These are phyloP conservation scores for Primulina huaijiensis DNA, from an alignment of 257 asterid species.

Conservation along the genomic window DNA sequence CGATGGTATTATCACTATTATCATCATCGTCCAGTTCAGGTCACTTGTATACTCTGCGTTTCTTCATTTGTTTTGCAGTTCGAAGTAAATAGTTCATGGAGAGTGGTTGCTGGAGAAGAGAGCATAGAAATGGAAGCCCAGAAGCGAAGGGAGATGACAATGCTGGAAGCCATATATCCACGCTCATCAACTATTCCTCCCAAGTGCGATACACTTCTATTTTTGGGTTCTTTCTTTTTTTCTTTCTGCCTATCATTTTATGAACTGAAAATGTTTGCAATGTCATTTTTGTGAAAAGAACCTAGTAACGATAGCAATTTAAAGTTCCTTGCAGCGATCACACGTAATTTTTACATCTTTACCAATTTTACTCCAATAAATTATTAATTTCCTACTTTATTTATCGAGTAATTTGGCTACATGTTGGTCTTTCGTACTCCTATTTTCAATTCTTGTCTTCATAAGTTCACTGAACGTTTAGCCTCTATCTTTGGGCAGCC, in stretches of 20 bases:
- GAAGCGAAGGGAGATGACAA: constrained; percentile 46
- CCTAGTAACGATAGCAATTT: too few relatives aligned
- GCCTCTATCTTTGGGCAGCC: constrained; percentile 37
- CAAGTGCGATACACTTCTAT: constrained; percentile 34
- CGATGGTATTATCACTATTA: not conserved
- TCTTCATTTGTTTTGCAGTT: constrained; percentile 36
- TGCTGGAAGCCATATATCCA: constrained; percentile 68
- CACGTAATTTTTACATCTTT: too few relatives aligned
- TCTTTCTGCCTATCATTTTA: not conserved
- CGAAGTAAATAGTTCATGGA: constrained; percentile 38
- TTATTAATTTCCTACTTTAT: too few relatives aligned
- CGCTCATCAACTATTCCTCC: constrained; percentile 65
- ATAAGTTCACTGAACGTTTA: not conserved
- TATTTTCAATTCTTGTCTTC: not conserved
- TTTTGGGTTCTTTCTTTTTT: not conserved
- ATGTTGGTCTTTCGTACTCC: not conserved
- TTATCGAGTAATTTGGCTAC: not conserved
- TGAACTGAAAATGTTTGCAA: too few relatives aligned
- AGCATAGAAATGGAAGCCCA: constrained; percentile 42
- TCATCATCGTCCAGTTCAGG: not conserved
- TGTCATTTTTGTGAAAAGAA: too few relatives aligned
- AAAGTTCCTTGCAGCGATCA: too few relatives aligned
- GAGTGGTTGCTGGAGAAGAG: constrained; percentile 58
- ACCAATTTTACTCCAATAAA: too few relatives aligned
- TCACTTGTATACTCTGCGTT: not conserved